phyloP scores from a whole-genome alignment of 805 yeast genomes.

The Wickerhamomyces rabaulensis region DNA sequence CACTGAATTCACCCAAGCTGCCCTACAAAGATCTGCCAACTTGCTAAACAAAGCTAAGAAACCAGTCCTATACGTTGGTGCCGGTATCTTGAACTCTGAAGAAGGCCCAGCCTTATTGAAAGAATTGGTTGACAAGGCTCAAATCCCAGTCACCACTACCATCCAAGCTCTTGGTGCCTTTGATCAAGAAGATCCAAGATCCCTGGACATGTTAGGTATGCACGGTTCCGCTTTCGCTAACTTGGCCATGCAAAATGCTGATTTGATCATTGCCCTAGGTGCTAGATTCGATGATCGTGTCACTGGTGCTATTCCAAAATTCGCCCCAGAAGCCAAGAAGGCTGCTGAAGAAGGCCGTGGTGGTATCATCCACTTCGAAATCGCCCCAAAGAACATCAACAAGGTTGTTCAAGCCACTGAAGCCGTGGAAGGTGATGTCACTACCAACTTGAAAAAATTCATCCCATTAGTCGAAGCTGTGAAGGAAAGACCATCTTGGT shows the following conservation, averaged over 20 bases:
- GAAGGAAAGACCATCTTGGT: slow-evolving; percentile 74
- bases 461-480: slow-evolving; percentile 67
- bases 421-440: slow-evolving; percentile 95
- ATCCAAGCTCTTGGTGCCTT: slow-evolving; percentile 91
- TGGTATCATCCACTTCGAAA: slow-evolving; percentile 95
- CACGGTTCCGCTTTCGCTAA: slow-evolving; percentile 96
- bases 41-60: slow-evolving; percentile 77
- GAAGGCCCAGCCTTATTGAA: slow-evolving; percentile 77
- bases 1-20: slow-evolving; percentile 67
- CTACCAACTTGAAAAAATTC: slow-evolving; percentile 66
- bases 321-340: slow-evolving; percentile 88
- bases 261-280: slow-evolving; percentile 88
- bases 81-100: slow-evolving; percentile 74
- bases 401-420: slow-evolving; percentile 95
- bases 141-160: slow-evolving; percentile 95
- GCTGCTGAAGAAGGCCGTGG: slow-evolving; percentile 90
- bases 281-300: slow-evolving; percentile 99
- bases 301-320: slow-evolving; percentile 76
- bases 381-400: slow-evolving; percentile 94
- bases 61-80: slow-evolving; percentile 90
- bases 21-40: slow-evolving; percentile 71
- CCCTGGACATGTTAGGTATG: slow-evolving; percentile 97
- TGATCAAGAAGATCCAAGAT: slow-evolving; percentile 86
- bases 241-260: slow-evolving; percentile 90
- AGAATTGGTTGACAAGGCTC: slow-evolving; percentile 84